These are phyloP conservation scores for Moringa oleifera DNA, from an alignment of 345 rosid genomes.

Conservation along the genomic window DNA sequence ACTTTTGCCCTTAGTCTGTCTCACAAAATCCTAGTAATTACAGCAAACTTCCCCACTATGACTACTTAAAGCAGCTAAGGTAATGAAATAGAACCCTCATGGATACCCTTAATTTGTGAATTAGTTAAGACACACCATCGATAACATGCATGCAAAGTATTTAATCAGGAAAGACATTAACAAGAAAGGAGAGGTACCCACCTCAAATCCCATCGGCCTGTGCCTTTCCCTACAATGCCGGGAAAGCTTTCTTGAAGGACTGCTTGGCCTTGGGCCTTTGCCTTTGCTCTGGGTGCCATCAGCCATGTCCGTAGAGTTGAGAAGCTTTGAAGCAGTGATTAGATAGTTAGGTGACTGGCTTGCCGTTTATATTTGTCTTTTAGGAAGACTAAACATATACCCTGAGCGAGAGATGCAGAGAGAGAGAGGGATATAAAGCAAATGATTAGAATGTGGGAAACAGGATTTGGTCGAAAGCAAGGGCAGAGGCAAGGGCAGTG, in stretches of 20 bases:
- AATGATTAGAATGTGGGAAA: constrained; percentile 5
- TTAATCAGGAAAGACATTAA: neutral
- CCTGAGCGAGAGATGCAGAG: neutral
- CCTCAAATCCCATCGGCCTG: neutral
- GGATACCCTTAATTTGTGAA: too few relatives aligned
- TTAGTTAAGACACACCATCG: too few relatives aligned
- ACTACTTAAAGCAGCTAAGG: neutral
- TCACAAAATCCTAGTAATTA: neutral
- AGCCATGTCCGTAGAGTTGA: too few relatives aligned
- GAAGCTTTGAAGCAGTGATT: too few relatives aligned
- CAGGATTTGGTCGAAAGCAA: neutral
- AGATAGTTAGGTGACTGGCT: too few relatives aligned
- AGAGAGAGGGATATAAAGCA: constrained; percentile 3
- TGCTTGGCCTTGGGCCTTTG: too few relatives aligned
- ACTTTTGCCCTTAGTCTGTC: too few relatives aligned
- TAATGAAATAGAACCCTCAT: neutral
- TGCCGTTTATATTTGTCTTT: too few relatives aligned
- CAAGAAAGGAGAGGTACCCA: neutral
- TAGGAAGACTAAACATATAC: neutral
- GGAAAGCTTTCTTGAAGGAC: too few relatives aligned
- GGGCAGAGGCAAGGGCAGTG: neutral
- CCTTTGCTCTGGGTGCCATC: too few relatives aligned
- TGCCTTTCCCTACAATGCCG: neutral
- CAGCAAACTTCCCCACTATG: neutral
- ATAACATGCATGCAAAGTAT: too few relatives aligned